These are phyloP conservation scores for Chaetoceros muelleri DNA, from an alignment of 108 stramenopile genomes.

Conservation along the genomic window DNA sequence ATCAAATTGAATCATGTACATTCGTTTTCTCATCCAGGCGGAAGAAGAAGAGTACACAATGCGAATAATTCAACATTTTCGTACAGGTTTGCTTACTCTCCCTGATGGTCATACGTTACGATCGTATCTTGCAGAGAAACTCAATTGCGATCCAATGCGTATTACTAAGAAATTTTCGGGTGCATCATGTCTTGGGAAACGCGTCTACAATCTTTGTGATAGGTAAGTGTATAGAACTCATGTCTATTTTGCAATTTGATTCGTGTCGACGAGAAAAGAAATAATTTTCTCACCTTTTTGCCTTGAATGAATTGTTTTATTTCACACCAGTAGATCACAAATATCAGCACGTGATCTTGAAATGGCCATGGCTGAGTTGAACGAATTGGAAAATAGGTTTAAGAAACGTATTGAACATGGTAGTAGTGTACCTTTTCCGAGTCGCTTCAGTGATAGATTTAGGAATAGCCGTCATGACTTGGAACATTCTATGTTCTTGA, in stretches of 20 bases:
- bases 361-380: constrained; percentile 49
- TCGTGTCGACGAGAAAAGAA: not conserved
- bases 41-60: constrained; percentile 88
- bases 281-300: not conserved
- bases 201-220: constrained; percentile 60
- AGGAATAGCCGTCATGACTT: not conserved
- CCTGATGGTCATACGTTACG: constrained; percentile 89
- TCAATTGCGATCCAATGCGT: constrained; percentile 95
- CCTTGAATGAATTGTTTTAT: not conserved
- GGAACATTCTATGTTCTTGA: not conserved
- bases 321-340: constrained; percentile 18
- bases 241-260: no score
- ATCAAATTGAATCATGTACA: no score
- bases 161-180: constrained; percentile 98
- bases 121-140: constrained; percentile 89
- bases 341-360: constrained; percentile 43
- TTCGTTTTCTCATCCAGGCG: constrained; percentile 18
- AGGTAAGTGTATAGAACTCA: constrained; percentile 7
- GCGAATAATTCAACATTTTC: constrained; percentile 88
- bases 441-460: not conserved
- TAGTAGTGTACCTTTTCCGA: constrained; percentile 4
- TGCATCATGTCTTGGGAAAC: constrained; percentile 81
- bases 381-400: constrained; percentile 50
- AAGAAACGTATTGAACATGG: constrained; percentile 48
- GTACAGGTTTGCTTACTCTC: constrained; percentile 74